These are phyloP conservation scores for Penicillium fimorum DNA, from an alignment of 495 filamentous ascomycete genomes.

Conservation along the genomic window DNA sequence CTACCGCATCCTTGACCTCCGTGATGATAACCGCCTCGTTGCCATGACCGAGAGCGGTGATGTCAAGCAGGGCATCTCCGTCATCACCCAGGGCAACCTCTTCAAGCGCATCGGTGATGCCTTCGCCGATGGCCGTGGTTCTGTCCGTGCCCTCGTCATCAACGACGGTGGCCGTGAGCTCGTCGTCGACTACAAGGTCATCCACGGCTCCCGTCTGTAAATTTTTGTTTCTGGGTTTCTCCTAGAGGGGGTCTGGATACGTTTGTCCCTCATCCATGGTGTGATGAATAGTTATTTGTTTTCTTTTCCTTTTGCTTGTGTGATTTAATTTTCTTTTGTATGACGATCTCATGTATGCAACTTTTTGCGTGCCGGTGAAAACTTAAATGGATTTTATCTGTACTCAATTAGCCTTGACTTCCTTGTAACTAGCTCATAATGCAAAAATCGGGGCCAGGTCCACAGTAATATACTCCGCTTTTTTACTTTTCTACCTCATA, in stretches of 20 bases:
- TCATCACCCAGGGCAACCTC: conserved; percentile 89
- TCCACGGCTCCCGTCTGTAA: conserved; percentile 75
- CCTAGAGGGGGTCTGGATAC: conserved; percentile 7
- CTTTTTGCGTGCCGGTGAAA: conserved; percentile 18
- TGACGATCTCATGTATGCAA: conserved; percentile 28
- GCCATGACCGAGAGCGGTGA: conserved; percentile 88
- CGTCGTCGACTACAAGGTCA: conserved; percentile 97
- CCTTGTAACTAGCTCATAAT: conserved; percentile 1
- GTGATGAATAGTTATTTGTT: conserved; percentile 12
- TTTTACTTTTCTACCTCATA: neutral
- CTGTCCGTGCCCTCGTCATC: conserved; percentile 92
- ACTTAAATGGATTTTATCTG: conserved; percentile 18
- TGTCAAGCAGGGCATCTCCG: conserved; percentile 92
- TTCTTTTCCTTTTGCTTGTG: conserved; percentile 5
- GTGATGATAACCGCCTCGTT: conserved; percentile 76
- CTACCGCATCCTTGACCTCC: conserved; percentile 98
- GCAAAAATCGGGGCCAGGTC: neutral
- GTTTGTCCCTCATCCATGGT: conserved; percentile 11
- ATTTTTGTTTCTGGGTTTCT: conserved; percentile 21
- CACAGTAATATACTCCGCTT: neutral
- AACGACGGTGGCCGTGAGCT: conserved; percentile 91
- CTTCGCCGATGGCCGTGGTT: conserved; percentile 90
- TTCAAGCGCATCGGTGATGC: conserved; percentile 77
- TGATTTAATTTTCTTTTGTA: conserved; percentile 28
- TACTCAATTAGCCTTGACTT: conserved; percentile 5